Conservation (phyloP, 352 stramenopile species). For the Phytophthora palmivora region DNA sequence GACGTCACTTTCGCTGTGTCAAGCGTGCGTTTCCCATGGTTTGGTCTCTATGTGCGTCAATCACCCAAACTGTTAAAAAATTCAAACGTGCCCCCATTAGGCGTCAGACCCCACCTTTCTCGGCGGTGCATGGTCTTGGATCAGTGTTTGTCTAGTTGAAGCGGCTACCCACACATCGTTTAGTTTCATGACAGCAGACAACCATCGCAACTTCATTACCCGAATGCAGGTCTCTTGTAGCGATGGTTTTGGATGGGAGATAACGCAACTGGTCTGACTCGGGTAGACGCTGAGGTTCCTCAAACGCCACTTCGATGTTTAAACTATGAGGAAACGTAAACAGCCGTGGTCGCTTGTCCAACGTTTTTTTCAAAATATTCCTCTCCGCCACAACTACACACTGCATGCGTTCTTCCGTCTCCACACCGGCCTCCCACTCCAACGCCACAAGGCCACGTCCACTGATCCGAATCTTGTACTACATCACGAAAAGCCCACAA, state of each 20-base stretch:
- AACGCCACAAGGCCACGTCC: constrained; percentile 60
- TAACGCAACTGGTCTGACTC: constrained; percentile 73
- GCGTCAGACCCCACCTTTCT: constrained; percentile 17
- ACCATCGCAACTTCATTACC: constrained; percentile 13
- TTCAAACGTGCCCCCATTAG: neutral
- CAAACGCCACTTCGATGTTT: constrained; percentile 55
- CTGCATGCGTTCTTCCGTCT: constrained; percentile 65
- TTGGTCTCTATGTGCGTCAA: constrained; percentile 14
- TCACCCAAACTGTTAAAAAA: constrained; percentile 5
- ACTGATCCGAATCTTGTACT: constrained; percentile 71
- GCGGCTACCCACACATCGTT: constrained; percentile 6
- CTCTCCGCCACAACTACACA: constrained; percentile 70
- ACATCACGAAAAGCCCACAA: constrained; percentile 4
- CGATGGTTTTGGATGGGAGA: constrained; percentile 47
- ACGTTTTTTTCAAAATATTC: constrained; percentile 59
- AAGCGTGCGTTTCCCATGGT: constrained; percentile 61
- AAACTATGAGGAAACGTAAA: constrained; percentile 50
- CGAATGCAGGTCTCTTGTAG: constrained; percentile 44
- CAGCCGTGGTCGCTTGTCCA: constrained; percentile 38
- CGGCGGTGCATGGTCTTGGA: constrained; percentile 7
- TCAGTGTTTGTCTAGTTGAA: constrained; percentile 6
- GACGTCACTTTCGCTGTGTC: constrained; percentile 30
- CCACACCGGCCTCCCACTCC: constrained; percentile 65
- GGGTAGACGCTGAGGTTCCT: constrained; percentile 58
- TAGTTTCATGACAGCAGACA: constrained; percentile 1